Evolutionary conservation across 2,329 filamentous ascomycete species (phyloP).

Genomic region (Trichoderma citrinoviride): DNA sequence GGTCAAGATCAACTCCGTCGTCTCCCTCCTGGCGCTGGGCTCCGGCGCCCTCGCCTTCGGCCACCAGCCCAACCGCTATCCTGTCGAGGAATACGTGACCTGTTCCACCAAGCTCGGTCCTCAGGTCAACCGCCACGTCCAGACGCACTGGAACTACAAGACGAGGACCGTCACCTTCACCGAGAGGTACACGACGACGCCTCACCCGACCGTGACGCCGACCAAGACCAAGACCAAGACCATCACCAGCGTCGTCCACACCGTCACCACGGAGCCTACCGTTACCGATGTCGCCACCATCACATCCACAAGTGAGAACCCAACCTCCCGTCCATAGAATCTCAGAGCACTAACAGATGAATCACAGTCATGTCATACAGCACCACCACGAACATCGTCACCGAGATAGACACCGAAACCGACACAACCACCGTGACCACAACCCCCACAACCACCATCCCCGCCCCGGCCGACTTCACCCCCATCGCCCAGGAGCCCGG

Average conservation of each 20-base stretch:
- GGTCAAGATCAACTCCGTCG: constrained; percentile 13
- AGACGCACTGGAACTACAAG: constrained; percentile 9
- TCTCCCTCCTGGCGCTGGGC: constrained; percentile 11
- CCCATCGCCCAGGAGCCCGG: constrained; percentile 2
- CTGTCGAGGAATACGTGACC: not conserved
- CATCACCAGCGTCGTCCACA: not conserved
- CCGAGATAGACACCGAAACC: not conserved
- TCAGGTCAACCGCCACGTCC: constrained; percentile 5
- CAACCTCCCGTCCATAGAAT: not conserved
- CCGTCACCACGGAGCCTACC: not conserved
- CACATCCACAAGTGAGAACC: not conserved
- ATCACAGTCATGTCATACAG: not conserved
- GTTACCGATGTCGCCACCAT: not conserved
- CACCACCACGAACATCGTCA: constrained; percentile 9
- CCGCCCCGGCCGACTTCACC: constrained; percentile 17
- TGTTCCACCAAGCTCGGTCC: constrained; percentile 3
- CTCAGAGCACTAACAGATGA: not conserved
- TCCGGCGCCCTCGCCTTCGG: constrained; percentile 5
- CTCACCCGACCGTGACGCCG: constrained; percentile 8
- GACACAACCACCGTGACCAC: not conserved
- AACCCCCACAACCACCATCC: constrained; percentile 10
- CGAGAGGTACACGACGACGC: constrained; percentile 10
- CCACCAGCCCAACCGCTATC: not conserved
- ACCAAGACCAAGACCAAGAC: constrained; percentile 11
- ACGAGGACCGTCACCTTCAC: constrained; percentile 7